A percentile compares a stretch with the other conserved stretches of the same genome.
These are phyloP conservation scores for Plenodomus lindquistii DNA, from an alignment of 2,329 filamentous ascomycete genomes.

Conservation along the genomic window DNA sequence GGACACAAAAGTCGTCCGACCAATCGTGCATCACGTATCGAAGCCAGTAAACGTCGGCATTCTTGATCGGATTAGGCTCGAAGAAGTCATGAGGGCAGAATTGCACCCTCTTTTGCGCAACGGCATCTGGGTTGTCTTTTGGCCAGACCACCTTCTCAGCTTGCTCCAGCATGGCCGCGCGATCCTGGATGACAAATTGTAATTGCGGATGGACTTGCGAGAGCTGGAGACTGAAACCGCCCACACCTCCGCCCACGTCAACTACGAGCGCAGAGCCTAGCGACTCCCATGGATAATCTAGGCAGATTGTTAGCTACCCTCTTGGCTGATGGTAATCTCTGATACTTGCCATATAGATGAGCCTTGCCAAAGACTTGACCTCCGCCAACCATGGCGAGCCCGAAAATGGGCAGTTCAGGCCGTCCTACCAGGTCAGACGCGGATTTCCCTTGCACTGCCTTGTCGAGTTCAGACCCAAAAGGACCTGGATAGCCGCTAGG, in stretches of 20 bases:
- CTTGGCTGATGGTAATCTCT: too few relatives aligned
- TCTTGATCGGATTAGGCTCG: conserved; percentile 1
- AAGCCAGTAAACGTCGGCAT: conserved; percentile 18
- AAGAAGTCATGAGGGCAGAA: not conserved
- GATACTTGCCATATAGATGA: conserved; percentile 28
- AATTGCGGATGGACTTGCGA: not conserved
- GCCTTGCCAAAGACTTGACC: conserved; percentile 28
- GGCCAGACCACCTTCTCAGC: conserved; percentile 35
- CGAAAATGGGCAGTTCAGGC: conserved; percentile 29
- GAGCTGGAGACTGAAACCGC: not conserved
- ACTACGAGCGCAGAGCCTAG: not conserved
- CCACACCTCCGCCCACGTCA: not conserved
- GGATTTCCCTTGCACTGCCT: conserved; percentile 1
- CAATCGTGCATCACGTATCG: conserved; percentile 22
- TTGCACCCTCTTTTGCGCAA: conserved; percentile 1
- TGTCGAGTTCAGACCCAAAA: conserved; percentile 18
- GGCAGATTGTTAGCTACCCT: too few relatives aligned
- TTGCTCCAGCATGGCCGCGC: conserved; percentile 28
- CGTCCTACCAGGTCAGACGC: conserved; percentile 14
- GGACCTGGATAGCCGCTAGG: conserved; percentile 27
- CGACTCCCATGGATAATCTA: not conserved
- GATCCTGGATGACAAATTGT: conserved; percentile 46
- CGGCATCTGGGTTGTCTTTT: conserved; percentile 26
- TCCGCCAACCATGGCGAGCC: conserved; percentile 35
- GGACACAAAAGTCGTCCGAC: conserved; percentile 9